Evolutionary conservation across 2,329 filamentous ascomycete species (phyloP).

Genomic region (Mycosphaerelloides madeirae): DNA sequence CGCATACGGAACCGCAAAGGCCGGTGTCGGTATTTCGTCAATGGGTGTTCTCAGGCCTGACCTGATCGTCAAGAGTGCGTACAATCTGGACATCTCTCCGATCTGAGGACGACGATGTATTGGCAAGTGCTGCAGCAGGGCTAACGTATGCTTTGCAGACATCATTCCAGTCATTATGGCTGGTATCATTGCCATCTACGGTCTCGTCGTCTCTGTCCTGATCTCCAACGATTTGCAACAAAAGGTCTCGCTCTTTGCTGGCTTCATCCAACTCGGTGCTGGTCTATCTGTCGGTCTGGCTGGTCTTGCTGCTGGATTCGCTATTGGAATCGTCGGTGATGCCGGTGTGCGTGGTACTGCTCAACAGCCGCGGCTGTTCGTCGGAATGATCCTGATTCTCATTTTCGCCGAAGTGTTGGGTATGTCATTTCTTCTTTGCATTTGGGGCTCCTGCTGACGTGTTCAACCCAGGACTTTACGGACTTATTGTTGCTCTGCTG

Average conservation of each 20-base stretch:
- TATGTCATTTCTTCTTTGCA: conserved; percentile 52
- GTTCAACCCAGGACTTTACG: conserved; percentile 74
- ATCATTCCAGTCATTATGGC: conserved; percentile 99
- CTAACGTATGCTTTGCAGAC: conserved; percentile 53
- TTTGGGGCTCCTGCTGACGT: conserved; percentile 10
- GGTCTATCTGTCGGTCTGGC: conserved; percentile 46
- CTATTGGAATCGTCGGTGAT: conserved; percentile 61
- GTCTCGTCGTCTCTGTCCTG: conserved; percentile 51
- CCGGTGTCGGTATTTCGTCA: conserved; percentile 94
- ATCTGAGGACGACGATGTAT: too few species aligned
- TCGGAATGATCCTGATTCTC: conserved; percentile 98
- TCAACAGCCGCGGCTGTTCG: conserved; percentile 80
- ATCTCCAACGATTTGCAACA: conserved; percentile 51
- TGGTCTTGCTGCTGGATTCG: conserved; percentile 41
- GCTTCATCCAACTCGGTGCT: conserved; percentile 51
- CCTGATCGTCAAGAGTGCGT: conserved; percentile 97
- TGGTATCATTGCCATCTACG: conserved; percentile 99
- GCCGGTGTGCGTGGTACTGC: conserved; percentile 83
- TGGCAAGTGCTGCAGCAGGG: background rate
- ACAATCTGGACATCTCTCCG: background rate
- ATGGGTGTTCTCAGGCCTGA: conserved; percentile 98
- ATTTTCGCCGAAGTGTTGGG: conserved; percentile 99
- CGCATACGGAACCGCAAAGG: conserved; percentile 98
- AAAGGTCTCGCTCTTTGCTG: conserved; percentile 44
- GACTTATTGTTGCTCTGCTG: conserved; percentile 94